A percentile compares a stretch with the other conserved stretches of the same genome.
Conservation (phyloP, 148 eudicot species). For the Talinum fruticosum region DNA sequence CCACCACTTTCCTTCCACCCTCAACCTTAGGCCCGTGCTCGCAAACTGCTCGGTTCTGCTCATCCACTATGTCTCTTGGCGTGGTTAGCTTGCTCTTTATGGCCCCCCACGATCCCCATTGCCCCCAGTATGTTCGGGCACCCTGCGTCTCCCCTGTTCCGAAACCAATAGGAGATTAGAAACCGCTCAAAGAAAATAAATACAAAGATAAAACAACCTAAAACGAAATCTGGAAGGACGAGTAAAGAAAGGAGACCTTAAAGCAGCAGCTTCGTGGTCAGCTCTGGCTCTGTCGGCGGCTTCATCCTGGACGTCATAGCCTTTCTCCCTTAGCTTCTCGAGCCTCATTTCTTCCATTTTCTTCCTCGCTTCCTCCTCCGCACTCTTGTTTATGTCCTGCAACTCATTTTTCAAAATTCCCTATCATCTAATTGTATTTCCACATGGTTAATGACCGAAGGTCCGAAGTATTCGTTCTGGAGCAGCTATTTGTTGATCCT, state of each 20-base stretch:
- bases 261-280: slow-evolving; percentile 32
- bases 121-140: slow-evolving; percentile 37
- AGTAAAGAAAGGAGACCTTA: slow-evolving; percentile 17
- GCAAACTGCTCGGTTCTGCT: not conserved
- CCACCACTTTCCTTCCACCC: slow-evolving; percentile 21
- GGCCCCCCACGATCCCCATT: slow-evolving; percentile 37
- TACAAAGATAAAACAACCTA: not conserved
- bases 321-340: slow-evolving; percentile 30
- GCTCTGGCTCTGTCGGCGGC: slow-evolving; percentile 27
- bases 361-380: slow-evolving; percentile 44
- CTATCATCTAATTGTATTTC: no score
- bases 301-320: slow-evolving; percentile 21
- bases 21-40: slow-evolving; percentile 7
- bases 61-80: slow-evolving; percentile 27
- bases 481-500: no score
- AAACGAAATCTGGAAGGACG: not conserved
- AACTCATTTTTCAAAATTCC: not conserved
- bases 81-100: slow-evolving; percentile 46
- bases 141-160: slow-evolving; percentile 39
- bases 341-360: slow-evolving; percentile 51
- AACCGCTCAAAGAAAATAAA: not conserved
- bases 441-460: no score
- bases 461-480: no score
- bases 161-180: not conserved
- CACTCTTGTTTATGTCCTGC: slow-evolving; percentile 39